Base-by-base conservation (phyloP, 257 asterid genomes). In the Marsdenia floribunda region DNA sequence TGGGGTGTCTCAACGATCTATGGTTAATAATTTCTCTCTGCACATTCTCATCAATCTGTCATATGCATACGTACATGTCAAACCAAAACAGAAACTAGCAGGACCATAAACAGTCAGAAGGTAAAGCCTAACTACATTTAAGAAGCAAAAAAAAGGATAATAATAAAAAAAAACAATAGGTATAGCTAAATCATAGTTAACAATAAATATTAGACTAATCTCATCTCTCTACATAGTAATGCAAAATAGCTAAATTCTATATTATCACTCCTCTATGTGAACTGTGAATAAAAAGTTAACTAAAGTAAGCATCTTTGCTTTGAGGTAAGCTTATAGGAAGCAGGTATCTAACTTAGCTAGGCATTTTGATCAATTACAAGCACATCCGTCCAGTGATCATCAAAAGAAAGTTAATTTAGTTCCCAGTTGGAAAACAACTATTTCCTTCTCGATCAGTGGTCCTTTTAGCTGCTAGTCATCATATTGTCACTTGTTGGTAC, bases 11-110 rank as follows among this genome's bases (percentile, higher is more conserved):
- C 76, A 93, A 80, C 66, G 98, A 91, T 83, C 96, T 85, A 79
- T 93, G 98, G 81, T 93, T 93, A 63, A 93, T 91, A 70, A 93
- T 93, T 76, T 93, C 98, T 33, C 98, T 82, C 87, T 91, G 91
- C 69, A 93, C 98, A 79, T 93, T 93, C 61, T 90, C 98, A 80
- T 93, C 97, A 77, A 93, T 93, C 98, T 93, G 87, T 75, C 47
- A 61, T 52, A 73, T 46, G 10, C 33, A 74, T 38, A 38, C 33
- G 74, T 33, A 29, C n/a, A 46, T 49, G 77, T 58, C 14, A 69
- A 79, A 61, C 69, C 52, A 75, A 35, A 42, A 13, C 69, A 63
- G 46, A 61, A 11, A 33, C n/a, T 35, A 35, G 3, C 52, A 57
- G 47, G 11, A 42, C 47, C 2, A 42, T 6, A 16, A 9, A 35